Conservation (phyloP, 2,329 filamentous ascomycete species). For the Cordyceps pruinosa region DNA sequence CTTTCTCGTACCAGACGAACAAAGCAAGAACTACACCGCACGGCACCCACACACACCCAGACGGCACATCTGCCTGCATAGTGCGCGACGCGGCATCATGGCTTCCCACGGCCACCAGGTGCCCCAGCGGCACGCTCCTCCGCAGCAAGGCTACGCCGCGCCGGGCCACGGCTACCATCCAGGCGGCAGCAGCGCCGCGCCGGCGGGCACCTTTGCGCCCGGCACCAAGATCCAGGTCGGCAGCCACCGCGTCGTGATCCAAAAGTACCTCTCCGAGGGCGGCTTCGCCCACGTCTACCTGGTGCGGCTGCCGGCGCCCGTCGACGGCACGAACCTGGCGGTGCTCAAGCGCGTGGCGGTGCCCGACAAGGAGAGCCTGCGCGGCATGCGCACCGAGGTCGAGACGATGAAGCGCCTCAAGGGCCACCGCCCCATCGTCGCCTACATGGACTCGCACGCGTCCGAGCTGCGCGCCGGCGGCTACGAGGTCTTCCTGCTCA, state of each 20-base stretch:
- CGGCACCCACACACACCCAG: not conserved
- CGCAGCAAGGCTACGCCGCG: constrained; percentile 7
- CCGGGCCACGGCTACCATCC: constrained; percentile 38
- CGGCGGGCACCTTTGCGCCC: constrained; percentile 82
- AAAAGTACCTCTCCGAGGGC: constrained; percentile 95
- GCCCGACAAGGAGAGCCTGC: constrained; percentile 88
- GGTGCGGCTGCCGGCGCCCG: constrained; percentile 71
- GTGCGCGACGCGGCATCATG: constrained; percentile 19
- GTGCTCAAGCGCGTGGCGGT: constrained; percentile 94
- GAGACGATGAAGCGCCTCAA: constrained; percentile 99
- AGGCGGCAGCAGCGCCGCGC: constrained; percentile 34
- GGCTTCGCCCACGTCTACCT: constrained; percentile 98
- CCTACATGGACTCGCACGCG: constrained; percentile 96
- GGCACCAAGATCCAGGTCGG: constrained; percentile 97
- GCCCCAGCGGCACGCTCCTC: constrained; percentile 29
- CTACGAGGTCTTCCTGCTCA: constrained; percentile 95
- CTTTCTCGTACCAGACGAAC: too few species aligned
- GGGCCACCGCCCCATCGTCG: constrained; percentile 92
- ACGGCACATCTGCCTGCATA: not conserved
- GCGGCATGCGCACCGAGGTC: constrained; percentile 95
- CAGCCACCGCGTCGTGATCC: constrained; percentile 84
- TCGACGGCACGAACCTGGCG: constrained; percentile 72
- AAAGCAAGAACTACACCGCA: too few species aligned
- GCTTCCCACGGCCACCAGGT: constrained; percentile 31
- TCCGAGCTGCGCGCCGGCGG: constrained; percentile 88